These are phyloP conservation scores for Halenospora varia DNA, from an alignment of 495 filamentous ascomycete genomes.

Conservation along the genomic window DNA sequence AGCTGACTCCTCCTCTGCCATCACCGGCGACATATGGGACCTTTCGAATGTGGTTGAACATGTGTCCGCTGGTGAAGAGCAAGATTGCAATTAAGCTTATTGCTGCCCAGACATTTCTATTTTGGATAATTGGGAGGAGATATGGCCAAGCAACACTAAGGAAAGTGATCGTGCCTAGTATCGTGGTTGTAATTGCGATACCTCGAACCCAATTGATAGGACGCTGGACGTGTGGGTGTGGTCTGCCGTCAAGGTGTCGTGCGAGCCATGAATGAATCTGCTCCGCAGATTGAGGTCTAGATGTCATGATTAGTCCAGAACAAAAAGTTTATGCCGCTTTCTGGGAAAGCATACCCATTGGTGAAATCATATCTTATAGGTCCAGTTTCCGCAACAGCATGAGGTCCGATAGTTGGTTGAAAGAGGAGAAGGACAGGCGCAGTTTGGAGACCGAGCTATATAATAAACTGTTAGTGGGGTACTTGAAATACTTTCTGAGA, in stretches of 20 bases:
- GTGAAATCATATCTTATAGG: constrained; percentile 87
- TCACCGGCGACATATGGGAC: constrained; percentile 92
- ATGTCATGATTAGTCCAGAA: not conserved
- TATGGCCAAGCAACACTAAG: constrained; percentile 76
- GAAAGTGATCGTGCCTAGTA: constrained; percentile 64
- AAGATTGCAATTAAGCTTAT: constrained; percentile 85
- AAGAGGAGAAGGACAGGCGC: constrained; percentile 88
- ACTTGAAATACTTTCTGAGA: not conserved
- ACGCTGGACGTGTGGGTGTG: constrained; percentile 71
- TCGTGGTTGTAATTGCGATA: constrained; percentile 57
- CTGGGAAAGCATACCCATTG: constrained; percentile 66
- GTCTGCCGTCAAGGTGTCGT: constrained; percentile 69
- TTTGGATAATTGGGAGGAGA: constrained; percentile 80
- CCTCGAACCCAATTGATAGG: constrained; percentile 85
- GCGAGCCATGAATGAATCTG: constrained; percentile 72
- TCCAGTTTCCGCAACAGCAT: constrained; percentile 62
- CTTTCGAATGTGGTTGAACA: constrained; percentile 98
- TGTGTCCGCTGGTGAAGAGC: constrained; percentile 93
- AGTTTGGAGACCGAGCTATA: constrained; percentile 87
- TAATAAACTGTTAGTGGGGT: not conserved
- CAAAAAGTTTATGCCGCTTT: constrained; percentile 3
- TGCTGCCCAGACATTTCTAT: constrained; percentile 90
- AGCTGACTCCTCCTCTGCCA: constrained; percentile 79
- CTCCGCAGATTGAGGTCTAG: constrained; percentile 70
- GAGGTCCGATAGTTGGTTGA: constrained; percentile 81